These are phyloP conservation scores for Luzula sylvatica DNA, from an alignment of 176 grass and related monocot species.

Conservation along the genomic window DNA sequence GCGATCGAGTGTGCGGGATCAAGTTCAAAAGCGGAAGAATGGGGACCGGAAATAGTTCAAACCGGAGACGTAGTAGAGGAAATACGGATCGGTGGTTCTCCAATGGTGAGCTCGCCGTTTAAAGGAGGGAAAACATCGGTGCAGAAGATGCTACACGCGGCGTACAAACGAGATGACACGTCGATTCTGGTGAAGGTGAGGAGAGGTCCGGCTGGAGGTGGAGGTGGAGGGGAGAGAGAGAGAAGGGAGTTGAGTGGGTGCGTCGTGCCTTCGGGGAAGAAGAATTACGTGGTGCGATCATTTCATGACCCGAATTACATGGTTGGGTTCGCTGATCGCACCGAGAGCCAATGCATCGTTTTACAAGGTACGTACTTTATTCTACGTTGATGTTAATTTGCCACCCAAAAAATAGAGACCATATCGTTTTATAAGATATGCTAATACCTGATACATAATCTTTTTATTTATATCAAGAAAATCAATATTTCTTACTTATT, in stretches of 20 bases:
- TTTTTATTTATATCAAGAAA: neutral
- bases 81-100: slow-evolving; percentile 22
- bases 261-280: slow-evolving; percentile 25
- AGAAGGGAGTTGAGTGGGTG: slow-evolving; percentile 28
- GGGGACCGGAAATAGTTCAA: slow-evolving; percentile 27
- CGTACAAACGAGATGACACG: slow-evolving; percentile 33
- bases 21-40: slow-evolving; percentile 30
- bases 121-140: slow-evolving; percentile 29
- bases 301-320: slow-evolving; percentile 35
- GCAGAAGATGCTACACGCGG: slow-evolving; percentile 38
- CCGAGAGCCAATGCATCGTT: slow-evolving; percentile 34
- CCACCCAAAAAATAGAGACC: too few relatives aligned
- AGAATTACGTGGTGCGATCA: slow-evolving; percentile 32
- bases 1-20: slow-evolving; percentile 35
- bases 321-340: slow-evolving; percentile 28
- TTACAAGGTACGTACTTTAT: slow-evolving; percentile 26
- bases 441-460: neutral
- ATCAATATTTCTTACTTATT: neutral
- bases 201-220: neutral
- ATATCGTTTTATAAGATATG: neutral
- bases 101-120: slow-evolving; percentile 19
- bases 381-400: slow-evolving; percentile 1
- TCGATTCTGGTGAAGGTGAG: slow-evolving; percentile 30
- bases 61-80: slow-evolving; percentile 37
- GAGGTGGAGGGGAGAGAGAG: neutral